Conservation (phyloP, 2,329 filamentous ascomycete genomes). For the Pyrenochaeta sp. region DNA sequence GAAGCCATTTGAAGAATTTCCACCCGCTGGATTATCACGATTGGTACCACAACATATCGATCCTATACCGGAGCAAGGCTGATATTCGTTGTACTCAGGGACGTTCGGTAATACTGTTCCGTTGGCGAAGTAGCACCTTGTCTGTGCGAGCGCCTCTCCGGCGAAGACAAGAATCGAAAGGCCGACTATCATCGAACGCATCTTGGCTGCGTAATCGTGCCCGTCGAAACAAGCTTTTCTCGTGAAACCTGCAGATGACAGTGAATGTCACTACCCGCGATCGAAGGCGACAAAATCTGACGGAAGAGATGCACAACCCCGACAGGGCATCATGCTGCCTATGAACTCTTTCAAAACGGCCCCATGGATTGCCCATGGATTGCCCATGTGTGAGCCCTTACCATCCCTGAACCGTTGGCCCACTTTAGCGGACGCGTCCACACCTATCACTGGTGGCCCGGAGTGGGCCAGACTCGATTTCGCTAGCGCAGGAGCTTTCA, state of each 20-base stretch:
- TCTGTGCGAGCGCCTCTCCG: not conserved
- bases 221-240: not conserved
- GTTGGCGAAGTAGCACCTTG: not conserved
- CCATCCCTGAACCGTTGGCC: too few species aligned
- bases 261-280: too few species aligned
- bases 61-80: conserved; percentile 3
- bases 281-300: too few species aligned
- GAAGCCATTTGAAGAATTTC: not conserved
- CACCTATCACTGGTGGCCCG: too few species aligned
- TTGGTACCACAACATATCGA: conserved; percentile 5
- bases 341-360: too few species aligned
- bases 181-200: not conserved
- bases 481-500: too few species aligned
- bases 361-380: too few species aligned
- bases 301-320: too few species aligned
- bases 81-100: not conserved
- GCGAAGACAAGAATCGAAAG: not conserved
- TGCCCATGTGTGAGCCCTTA: too few species aligned
- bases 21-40: conserved; percentile 1
- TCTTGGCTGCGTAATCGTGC: not conserved
- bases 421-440: too few species aligned
- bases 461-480: too few species aligned
- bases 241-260: not conserved
- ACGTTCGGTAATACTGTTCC: not conserved
- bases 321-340: too few species aligned